Base-by-base conservation (phyloP, 2,329 filamentous ascomycete species). In the Chrysoporthe cubensis region DNA sequence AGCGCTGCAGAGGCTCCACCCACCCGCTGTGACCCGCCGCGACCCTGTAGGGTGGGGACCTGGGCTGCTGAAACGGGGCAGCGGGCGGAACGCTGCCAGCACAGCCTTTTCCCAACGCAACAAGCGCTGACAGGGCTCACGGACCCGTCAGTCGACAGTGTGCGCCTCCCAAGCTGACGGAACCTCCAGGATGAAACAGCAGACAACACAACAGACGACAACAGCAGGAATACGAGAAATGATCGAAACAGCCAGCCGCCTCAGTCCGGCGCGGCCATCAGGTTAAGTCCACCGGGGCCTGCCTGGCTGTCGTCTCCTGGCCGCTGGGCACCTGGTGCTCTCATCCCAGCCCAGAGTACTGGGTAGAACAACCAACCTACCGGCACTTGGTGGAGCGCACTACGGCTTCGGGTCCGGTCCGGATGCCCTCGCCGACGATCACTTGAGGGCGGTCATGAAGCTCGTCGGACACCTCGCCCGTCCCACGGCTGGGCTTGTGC, bases 41-140 rank as follows among this genome's bases (percentile, higher is more conserved):
- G 54, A n/a, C 14, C 54, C 54, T 40, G 54, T 40, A 7, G 6
- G 32, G 54, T 40, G 54, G 54, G 16, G 34, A 40, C 54, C 34
- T 43, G 13, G n/a, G n/a, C 40, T 43, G 32, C 57, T 60, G 57
- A 60, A 60, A 60, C 57, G 40, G 44, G 40, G 18, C 40, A 18
- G 13, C 3, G n/a, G 26, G 56, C 56, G 56, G 56, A 34, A 54
- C 54, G 54, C 54, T 60, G 54, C 54, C 54, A 57, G 34, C 54
- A 57, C 54, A 57, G 32, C 54, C 34, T 57, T 57, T 57, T 57
- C 54, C 54, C 54, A 57, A 57, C 54, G 16, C 34, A 32, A 57
- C 54, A 57, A 57, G 54, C 54, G 54, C 54, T 57, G 54, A 57
- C 54, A 40, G 16, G 54, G 54, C 32, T 57, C 54, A 57, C 50